Base-by-base conservation (phyloP, 257 asterid species). In the Gentiana macrophylla region DNA sequence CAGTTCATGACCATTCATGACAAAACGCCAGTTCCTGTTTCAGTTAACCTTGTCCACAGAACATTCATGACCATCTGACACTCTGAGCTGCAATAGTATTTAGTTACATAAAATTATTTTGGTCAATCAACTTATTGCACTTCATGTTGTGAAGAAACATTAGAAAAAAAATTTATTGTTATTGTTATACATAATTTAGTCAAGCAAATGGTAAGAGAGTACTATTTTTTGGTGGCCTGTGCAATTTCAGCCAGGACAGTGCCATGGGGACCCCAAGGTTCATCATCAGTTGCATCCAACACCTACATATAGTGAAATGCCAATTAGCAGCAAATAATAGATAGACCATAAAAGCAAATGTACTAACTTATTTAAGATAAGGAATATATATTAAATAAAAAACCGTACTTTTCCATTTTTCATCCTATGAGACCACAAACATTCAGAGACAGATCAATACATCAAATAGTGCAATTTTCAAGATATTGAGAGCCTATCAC, bases 191-290 rank as follows among this genome's bases (percentile, higher is more conserved):
- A 15, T 15, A 15, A 15, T 15, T 15, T 15, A 15, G 24, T 15
- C 24, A 15, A 15, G 24, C 24, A 15, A 15, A 5, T 15, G 24
- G 46, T 41, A 7, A 41, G 46, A 41, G 46, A 32, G 49, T 86
- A 89, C 97, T 83, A 83, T 86, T 86, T 86, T 67, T 83, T 89
- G 38, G 97, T 89, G 34, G 95, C 95, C 69, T 71, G 85, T 57
- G 97, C 94, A 55, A 89, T 86, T 81, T 89, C 97, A 61, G 94
- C 84, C 92, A 89, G 73, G 56, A 72, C 92, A 43, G 97, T 86
- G 60, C 97, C 97, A 67, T 89, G 97, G 72, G 97, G 97, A 67
- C 97, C 97, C 97, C 97, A 89, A 52, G 95, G 95, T 69, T 89
- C 97, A 45, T 89, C 94, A 56, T 89, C 97, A 33, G 97, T 89